A percentile compares a stretch with the other conserved stretches of the same genome.
Conservation (phyloP, 148 eudicot genomes). For the Rhododendron molle region DNA sequence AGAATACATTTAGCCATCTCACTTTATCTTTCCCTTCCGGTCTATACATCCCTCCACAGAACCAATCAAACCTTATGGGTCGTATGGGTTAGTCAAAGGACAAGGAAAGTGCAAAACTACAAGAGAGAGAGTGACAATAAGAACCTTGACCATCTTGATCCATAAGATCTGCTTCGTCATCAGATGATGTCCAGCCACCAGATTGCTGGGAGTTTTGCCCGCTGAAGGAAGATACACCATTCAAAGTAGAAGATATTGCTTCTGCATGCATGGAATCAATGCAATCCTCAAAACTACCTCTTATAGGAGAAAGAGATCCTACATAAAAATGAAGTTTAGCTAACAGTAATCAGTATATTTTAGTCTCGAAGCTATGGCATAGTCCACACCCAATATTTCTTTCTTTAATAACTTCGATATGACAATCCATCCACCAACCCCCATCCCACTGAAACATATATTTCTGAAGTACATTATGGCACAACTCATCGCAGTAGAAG, state of each 20-base stretch:
- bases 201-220: conserved; percentile 25
- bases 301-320: conserved; percentile 72
- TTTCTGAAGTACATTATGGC: background rate
- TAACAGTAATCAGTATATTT: background rate
- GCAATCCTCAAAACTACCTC: conserved; percentile 52
- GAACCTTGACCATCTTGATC: conserved; percentile 47
- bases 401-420: background rate
- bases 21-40: background rate
- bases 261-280: conserved; percentile 60
- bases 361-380: background rate
- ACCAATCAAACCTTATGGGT: background rate
- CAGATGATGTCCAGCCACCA: conserved; percentile 81
- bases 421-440: background rate
- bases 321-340: conserved; percentile 4
- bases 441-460: background rate
- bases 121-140: background rate
- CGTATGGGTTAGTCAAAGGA: background rate
- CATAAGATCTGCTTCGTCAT: conserved; percentile 75
- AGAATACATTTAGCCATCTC: background rate
- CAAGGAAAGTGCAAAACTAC: background rate
- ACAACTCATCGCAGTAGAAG: background rate
- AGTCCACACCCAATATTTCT: background rate
- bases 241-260: conserved; percentile 61
- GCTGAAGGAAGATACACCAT: conserved; percentile 69
- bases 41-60: background rate